phyloP scores from a whole-genome alignment of 2,329 filamentous ascomycete species.

The Fusarium sp. region DNA sequence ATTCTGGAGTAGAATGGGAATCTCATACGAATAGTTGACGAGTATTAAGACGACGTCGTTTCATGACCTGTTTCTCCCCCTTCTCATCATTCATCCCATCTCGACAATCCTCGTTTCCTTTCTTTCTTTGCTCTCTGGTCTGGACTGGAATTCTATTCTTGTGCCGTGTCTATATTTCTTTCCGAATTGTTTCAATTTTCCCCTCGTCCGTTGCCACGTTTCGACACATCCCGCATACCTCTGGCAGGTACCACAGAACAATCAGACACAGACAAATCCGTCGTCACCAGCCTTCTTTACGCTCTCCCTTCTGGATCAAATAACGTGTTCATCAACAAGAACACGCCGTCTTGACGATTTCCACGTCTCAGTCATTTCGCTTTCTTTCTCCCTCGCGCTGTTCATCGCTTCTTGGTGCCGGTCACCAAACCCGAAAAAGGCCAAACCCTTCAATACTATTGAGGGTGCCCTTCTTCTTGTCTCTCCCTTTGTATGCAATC shows the following conservation, averaged over 20 bases:
- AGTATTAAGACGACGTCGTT: slow-evolving; percentile 28
- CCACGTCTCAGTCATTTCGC: slow-evolving; percentile 14
- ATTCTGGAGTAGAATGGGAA: neutral
- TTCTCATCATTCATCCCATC: slow-evolving; percentile 29
- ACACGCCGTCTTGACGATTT: slow-evolving; percentile 36
- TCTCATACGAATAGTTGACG: slow-evolving; percentile 2
- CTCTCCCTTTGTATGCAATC: slow-evolving; percentile 41
- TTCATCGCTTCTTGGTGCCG: slow-evolving; percentile 33
- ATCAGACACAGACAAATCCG: slow-evolving; percentile 1
- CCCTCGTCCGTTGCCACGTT: slow-evolving; percentile 20
- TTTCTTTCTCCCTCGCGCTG: slow-evolving; percentile 10
- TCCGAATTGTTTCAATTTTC: neutral
- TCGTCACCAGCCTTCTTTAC: neutral
- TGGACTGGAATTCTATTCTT: slow-evolving; percentile 34
- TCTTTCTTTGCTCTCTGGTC: slow-evolving; percentile 11
- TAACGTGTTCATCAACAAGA: slow-evolving; percentile 1
- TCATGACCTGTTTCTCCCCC: slow-evolving; percentile 13
- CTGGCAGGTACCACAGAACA: slow-evolving; percentile 35
- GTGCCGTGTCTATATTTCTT: slow-evolving; percentile 22
- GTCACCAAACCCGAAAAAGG: slow-evolving; percentile 19
- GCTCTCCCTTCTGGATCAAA: slow-evolving; percentile 23
- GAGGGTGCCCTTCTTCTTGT: neutral
- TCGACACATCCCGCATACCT: slow-evolving; percentile 38
- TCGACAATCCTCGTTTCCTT: slow-evolving; percentile 1
- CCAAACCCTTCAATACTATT: slow-evolving; percentile 30